These are phyloP conservation scores for Pleurotus citrinopileatus DNA, from an alignment of 768 basidiomycete species.

Conservation along the genomic window DNA sequence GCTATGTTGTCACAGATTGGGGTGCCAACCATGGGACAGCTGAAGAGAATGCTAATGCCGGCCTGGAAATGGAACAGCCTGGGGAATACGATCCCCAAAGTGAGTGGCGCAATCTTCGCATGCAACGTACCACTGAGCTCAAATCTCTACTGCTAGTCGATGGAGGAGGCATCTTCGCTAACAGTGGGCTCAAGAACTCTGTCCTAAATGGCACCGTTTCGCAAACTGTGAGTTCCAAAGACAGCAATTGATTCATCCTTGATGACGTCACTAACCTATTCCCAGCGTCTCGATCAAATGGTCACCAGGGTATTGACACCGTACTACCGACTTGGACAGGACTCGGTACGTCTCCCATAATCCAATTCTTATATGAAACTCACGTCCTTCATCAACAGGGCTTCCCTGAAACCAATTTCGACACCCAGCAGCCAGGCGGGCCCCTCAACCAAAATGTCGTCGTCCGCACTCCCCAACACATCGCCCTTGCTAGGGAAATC, in stretches of 20 bases:
- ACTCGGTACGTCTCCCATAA: constrained; percentile 41
- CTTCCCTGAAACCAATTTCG: constrained; percentile 7
- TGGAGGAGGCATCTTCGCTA: constrained; percentile 7
- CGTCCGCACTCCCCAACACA: constrained; percentile 68
- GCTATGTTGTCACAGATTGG: constrained; percentile 18
- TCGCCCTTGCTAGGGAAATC: constrained; percentile 64
- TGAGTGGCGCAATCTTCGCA: not conserved
- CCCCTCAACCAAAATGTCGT: constrained; percentile 27
- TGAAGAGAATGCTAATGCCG: constrained; percentile 19
- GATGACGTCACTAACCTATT: not conserved
- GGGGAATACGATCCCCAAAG: constrained; percentile 12
- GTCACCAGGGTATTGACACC: constrained; percentile 73
- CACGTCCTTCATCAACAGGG: not conserved
- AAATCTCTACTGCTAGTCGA: not conserved
- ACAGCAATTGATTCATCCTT: not conserved
- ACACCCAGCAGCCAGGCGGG: not conserved
- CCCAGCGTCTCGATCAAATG: constrained; percentile 3
- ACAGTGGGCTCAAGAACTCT: not conserved
- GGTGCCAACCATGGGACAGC: constrained; percentile 19
- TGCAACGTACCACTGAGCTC: too few species aligned
- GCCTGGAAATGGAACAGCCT: constrained; percentile 20
- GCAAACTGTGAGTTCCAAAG: not conserved
- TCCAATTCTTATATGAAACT: constrained; percentile 34
- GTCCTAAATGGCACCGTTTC: constrained; percentile 5
- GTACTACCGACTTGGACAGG: constrained; percentile 69